Evolutionary conservation across 2,329 filamentous ascomycete genomes (phyloP), one percentile per base, ranked within the genome.

Genomic region (Zymoseptoria tritici): DNA sequence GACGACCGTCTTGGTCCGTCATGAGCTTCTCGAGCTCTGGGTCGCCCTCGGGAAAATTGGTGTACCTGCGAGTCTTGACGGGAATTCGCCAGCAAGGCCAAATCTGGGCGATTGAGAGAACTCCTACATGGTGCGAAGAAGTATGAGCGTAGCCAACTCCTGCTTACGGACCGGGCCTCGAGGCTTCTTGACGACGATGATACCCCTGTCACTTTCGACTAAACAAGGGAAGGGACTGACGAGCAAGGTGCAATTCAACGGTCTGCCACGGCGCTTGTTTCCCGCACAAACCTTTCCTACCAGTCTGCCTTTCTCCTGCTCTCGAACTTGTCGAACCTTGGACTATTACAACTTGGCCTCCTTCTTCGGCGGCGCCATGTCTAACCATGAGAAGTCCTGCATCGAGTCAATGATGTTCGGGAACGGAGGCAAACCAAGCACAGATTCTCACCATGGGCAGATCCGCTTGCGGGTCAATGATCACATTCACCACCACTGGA

Each of bases 401-500:
- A 4, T 20, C 36, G 31, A 26, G 59, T 69, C 42, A 68, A 66
- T 52, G 24, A 49, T 21, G 11, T 19, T 3, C n/a, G n/a, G 7
- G 11, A 22, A 26, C 4, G 9, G n/a, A 22, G 19, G 20, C 20
- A 42, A n/a, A 19, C 16, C 19, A 51, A 22, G 9, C 19, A 54
- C 24, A 52, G 11, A 49, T 42, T 61, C 67, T 64, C 54, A 70
- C 68, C 68, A 70, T 69, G 2, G 59, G 58, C 49, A 69, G 57
- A 58, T 70, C 68, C 29, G 66, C 59, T 46, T 68, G 62, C n/a
- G 67, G 65, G 51, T 83, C 80, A 60, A 84, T 79, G 51, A 83
- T 76, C 2, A 84, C 75, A 73, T 84, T 84, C 1, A 84, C 75
- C 8, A 84, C 73, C 1, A 79, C 79, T 0, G 81, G 79, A 11